Evolutionary conservation across 2,329 filamentous ascomycete species (phyloP).

Genomic region (Diaporthe sp.): DNA sequence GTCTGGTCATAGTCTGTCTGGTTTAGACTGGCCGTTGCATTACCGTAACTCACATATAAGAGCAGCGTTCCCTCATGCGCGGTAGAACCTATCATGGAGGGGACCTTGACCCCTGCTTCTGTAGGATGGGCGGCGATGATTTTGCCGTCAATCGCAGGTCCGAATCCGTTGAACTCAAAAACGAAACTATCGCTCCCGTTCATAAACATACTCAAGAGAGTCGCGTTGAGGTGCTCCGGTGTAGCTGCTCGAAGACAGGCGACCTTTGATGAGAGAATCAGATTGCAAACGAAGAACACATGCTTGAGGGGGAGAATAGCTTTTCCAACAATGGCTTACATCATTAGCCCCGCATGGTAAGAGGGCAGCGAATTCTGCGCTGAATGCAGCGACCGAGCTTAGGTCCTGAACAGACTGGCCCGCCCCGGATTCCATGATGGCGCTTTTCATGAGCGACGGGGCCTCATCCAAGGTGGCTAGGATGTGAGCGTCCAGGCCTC

Average conservation of each 20-base stretch:
- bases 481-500: constrained; percentile 10
- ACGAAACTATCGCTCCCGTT: neutral
- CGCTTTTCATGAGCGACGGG: constrained; percentile 41
- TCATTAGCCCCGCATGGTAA: neutral
- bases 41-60: constrained; percentile 40
- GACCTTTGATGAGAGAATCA: neutral
- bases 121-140: constrained; percentile 44
- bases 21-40: constrained; percentile 36
- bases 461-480: constrained; percentile 45
- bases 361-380: neutral
- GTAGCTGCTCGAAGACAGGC: constrained; percentile 9
- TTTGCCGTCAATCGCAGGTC: constrained; percentile 44
- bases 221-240: constrained; percentile 2
- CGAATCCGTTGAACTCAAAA: constrained; percentile 29
- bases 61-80: constrained; percentile 44
- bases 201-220: neutral
- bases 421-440: constrained; percentile 45
- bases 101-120: constrained; percentile 43
- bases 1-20: constrained; percentile 44
- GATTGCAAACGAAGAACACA: neutral
- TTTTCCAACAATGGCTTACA: neutral
- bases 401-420: constrained; percentile 33
- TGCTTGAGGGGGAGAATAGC: too few species aligned
- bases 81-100: constrained; percentile 45
- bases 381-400: neutral